Conservation (phyloP, 2,329 filamentous ascomycete genomes). For the Cladosporium sp. region DNA sequence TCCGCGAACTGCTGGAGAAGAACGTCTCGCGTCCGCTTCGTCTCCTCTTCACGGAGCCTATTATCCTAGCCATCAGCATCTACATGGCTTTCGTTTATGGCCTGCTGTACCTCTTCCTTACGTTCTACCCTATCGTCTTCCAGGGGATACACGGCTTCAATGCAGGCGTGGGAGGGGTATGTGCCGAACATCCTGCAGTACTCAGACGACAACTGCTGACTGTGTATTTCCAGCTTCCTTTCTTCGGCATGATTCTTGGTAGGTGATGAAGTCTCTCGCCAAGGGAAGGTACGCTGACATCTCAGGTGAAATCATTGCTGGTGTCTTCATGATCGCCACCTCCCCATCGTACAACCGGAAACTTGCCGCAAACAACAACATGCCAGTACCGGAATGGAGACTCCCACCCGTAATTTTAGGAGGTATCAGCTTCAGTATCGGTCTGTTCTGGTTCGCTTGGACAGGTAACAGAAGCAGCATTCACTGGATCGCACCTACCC, state of each 20-base stretch:
- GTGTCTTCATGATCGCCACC: conserved; percentile 21
- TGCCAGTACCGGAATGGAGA: conserved; percentile 53
- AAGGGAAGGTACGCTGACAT: conserved; percentile 11
- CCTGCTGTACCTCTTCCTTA: conserved; percentile 41
- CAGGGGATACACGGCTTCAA: conserved; percentile 36
- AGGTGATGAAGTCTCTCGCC: background rate
- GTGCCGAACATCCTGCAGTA: background rate
- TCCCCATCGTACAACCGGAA: conserved; percentile 27
- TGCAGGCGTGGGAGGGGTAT: conserved; percentile 32
- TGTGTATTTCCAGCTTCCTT: conserved; percentile 30
- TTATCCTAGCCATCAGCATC: conserved; percentile 38
- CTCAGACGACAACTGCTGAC: background rate
- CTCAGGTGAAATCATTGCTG: conserved; percentile 22
- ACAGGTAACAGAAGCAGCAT: conserved; percentile 31
- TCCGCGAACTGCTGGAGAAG: conserved; percentile 35
- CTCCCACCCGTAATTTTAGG: conserved; percentile 49
- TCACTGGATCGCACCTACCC: conserved; percentile 32
- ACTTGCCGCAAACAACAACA: conserved; percentile 40
- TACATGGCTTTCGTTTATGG: conserved; percentile 38
- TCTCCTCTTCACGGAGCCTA: conserved; percentile 43
- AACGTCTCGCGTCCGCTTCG: conserved; percentile 35
- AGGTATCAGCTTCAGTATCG: conserved; percentile 33
- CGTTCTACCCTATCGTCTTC: conserved; percentile 42
- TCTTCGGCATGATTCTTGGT: conserved; percentile 33
- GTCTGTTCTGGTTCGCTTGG: conserved; percentile 33